These are phyloP conservation scores for Pouteria campechiana DNA, from an alignment of 179 eudicot species.

Conservation along the genomic window DNA sequence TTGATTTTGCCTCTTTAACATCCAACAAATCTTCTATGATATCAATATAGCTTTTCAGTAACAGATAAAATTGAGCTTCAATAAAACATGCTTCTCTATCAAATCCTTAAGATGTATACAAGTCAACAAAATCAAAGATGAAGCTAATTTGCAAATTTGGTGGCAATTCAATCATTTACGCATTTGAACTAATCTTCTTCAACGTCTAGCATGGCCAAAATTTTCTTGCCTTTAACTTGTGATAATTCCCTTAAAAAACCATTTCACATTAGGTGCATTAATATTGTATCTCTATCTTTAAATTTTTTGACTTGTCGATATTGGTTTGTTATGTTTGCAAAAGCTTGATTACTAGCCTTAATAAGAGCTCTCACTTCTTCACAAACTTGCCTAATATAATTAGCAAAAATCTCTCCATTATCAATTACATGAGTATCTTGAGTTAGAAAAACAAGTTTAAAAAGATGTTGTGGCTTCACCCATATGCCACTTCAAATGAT, in stretches of 20 bases:
- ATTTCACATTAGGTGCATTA: background rate
- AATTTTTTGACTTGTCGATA: background rate
- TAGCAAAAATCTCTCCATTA: constrained; percentile 1
- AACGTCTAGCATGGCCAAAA: background rate
- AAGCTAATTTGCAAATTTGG: background rate
- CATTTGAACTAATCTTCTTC: constrained; percentile 2
- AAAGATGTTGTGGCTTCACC: background rate
- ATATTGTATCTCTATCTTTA: background rate
- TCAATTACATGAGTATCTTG: constrained; percentile 3
- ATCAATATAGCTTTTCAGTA: background rate
- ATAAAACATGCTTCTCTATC: background rate
- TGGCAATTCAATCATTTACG: background rate
- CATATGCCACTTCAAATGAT: constrained; percentile 3
- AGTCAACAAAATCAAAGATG: background rate
- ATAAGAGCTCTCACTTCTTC: background rate
- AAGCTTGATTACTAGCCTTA: background rate
- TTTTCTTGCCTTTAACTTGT: constrained; percentile 1
- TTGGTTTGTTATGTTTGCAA: background rate
- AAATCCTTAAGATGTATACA: background rate
- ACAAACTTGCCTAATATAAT: background rate
- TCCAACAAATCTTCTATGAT: background rate
- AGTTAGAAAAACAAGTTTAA: background rate
- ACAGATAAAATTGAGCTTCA: background rate
- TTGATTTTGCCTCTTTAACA: background rate
- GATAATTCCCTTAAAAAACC: background rate